Conservation (phyloP, 2,329 filamentous ascomycete species). For the Aspergillus arachidicola region DNA sequence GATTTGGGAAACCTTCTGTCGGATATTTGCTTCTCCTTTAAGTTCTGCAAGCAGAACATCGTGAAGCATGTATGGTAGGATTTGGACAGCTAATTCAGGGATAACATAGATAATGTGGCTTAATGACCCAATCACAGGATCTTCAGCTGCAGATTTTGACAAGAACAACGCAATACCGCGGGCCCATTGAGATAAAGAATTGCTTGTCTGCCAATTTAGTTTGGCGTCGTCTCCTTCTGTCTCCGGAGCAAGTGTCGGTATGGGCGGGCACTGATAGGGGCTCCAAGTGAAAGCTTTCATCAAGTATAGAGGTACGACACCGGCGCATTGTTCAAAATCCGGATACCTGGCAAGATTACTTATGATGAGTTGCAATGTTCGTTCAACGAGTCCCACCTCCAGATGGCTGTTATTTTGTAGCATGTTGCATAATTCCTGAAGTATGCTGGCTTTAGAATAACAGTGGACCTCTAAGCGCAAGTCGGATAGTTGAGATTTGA, state of each 20-base stretch:
- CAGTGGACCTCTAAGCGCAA: slow-evolving; percentile 20
- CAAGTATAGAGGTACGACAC: slow-evolving; percentile 39
- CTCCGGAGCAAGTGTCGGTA: slow-evolving; percentile 26
- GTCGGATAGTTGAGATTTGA: slow-evolving; percentile 16
- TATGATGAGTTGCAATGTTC: slow-evolving; percentile 47
- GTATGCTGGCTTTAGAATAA: slow-evolving; percentile 63
- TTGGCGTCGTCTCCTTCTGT: slow-evolving; percentile 16
- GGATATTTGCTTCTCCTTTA: slow-evolving; percentile 62
- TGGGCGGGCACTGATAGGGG: slow-evolving; percentile 42
- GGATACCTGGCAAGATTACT: slow-evolving; percentile 33
- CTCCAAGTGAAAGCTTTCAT: slow-evolving; percentile 47
- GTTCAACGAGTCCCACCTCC: slow-evolving; percentile 47
- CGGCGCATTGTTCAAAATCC: slow-evolving; percentile 37
- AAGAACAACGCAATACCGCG: slow-evolving; percentile 51
- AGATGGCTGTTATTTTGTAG: slow-evolving; percentile 60
- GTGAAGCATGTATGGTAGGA: slow-evolving; percentile 85
- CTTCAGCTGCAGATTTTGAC: slow-evolving; percentile 60
- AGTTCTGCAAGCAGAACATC: slow-evolving; percentile 71
- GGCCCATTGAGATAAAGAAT: slow-evolving; percentile 37
- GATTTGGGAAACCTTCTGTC: slow-evolving; percentile 65
- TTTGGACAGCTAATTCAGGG: slow-evolving; percentile 68
- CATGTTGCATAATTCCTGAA: slow-evolving; percentile 64
- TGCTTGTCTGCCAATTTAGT: slow-evolving; percentile 22
- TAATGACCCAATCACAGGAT: slow-evolving; percentile 71
- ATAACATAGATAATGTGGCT: slow-evolving; percentile 67